A percentile compares a stretch with the other conserved stretches of the same genome.
These are phyloP conservation scores for Plantago elongata DNA, from an alignment of 257 asterid species.

Conservation along the genomic window DNA sequence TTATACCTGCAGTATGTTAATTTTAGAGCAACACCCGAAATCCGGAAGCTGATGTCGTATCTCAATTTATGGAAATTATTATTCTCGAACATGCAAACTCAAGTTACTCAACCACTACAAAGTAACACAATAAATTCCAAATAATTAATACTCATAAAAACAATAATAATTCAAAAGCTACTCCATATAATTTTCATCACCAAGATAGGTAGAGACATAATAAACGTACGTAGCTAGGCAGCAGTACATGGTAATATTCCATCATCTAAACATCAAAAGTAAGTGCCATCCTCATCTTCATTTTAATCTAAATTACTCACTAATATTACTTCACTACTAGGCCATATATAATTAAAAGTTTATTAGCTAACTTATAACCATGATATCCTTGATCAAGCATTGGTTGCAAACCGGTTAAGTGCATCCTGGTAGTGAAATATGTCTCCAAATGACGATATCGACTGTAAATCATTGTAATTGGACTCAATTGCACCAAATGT, in stretches of 20 bases:
- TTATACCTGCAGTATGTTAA: too few relatives aligned
- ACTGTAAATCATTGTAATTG: slow-evolving; percentile 9
- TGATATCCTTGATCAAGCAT: slow-evolving; percentile 9
- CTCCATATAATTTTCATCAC: neutral
- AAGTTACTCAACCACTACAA: neutral
- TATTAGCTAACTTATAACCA: too few relatives aligned
- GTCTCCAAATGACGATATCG: slow-evolving; percentile 16
- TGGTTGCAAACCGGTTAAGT: slow-evolving; percentile 22
- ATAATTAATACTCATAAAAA: neutral
- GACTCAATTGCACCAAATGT: slow-evolving; percentile 12
- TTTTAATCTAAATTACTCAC: too few relatives aligned
- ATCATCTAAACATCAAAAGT: too few relatives aligned
- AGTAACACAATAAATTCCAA: too few relatives aligned
- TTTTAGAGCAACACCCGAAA: too few relatives aligned
- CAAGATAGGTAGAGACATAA: neutral
- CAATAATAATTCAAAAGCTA: neutral
- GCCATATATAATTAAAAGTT: too few relatives aligned
- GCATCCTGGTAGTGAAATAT: slow-evolving; percentile 31
- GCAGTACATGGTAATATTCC: too few relatives aligned
- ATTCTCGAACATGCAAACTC: neutral
- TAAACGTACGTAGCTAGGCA: too few relatives aligned
- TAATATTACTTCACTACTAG: too few relatives aligned
- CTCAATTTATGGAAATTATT: neutral
- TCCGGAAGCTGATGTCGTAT: too few relatives aligned
- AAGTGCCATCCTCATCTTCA: too few relatives aligned